Base-by-base conservation (phyloP, 2,329 filamentous ascomycete genomes). In the Fusarium incarnatum region DNA sequence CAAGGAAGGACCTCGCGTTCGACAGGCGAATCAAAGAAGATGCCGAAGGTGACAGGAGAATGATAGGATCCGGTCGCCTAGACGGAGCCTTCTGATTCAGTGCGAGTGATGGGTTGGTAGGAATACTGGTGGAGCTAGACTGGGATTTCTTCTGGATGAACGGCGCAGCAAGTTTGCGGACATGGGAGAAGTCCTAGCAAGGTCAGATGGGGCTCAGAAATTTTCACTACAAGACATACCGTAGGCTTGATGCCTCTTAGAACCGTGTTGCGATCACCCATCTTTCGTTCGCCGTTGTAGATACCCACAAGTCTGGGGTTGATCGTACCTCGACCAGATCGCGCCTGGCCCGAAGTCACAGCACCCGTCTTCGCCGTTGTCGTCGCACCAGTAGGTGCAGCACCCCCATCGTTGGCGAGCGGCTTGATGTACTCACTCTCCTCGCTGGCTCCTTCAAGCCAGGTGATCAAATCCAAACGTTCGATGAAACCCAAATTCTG, bases 351-450 rank as follows among this genome's bases (percentile, higher is more conserved):
- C 6, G 83, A 78, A 7, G 82, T 81, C 30, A 79, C 81, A 32
- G 79, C 80, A 7, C 82, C 81, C 47, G 80, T 75, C 59, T 76
- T 77, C 20, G 81, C 78, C 42, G 78, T 77, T 11, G 77, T 79
- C 20, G 81, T 80, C 18, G 80, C 80, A 8, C 80, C 79, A 15
- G 81, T 77, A 15, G 81, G 80, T 2, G 83, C 83, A 0, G 80
- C 81, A 52, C 81, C 79, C 22, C 81, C 82, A 63, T 91, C 92
- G 23, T 90, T 90, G 27, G 91, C 91, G 53, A 97, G 80, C 11
- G 93, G 91, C 80, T 92, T 94, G 82, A 99, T 97, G 79, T 94
- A 96, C 79, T 98, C 95, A 80, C 92, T 95, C 77, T 97, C 93
- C 77, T 94, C 93, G 53, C 92, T 92, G 50, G 94, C 93, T 41